These are phyloP conservation scores for Diaporthe citriasiana DNA, from an alignment of 2,329 filamentous ascomycete species.

Conservation along the genomic window DNA sequence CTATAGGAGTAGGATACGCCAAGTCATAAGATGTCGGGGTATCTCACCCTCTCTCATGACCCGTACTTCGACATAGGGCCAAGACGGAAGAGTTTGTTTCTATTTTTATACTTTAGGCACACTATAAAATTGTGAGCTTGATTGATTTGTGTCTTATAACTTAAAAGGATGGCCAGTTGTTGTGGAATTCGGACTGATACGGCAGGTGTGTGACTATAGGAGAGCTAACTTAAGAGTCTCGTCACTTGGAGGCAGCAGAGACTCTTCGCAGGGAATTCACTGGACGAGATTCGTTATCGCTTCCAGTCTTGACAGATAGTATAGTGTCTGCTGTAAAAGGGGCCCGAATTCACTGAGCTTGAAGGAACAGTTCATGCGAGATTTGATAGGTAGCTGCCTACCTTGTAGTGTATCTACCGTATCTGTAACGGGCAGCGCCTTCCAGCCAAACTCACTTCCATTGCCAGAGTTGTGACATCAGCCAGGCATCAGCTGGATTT, in stretches of 20 bases:
- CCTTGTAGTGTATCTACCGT: background rate
- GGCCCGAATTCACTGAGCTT: rapidly evolving
- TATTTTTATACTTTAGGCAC: background rate
- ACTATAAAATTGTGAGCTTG: no score
- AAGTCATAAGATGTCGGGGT: no score
- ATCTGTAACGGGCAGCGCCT: background rate
- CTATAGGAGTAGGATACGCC: no score
- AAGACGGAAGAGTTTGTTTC: background rate
- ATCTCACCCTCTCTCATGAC: no score
- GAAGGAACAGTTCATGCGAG: background rate
- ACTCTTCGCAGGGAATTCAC: background rate
- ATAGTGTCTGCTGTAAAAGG: no score
- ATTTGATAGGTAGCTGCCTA: background rate
- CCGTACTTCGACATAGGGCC: no score
- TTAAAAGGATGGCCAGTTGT: background rate
- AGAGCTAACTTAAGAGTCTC: background rate
- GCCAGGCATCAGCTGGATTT: background rate
- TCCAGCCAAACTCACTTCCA: background rate
- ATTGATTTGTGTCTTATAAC: background rate
- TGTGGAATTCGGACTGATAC: background rate
- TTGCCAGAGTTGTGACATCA: background rate
- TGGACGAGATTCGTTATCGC: background rate
- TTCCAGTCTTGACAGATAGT: background rate
- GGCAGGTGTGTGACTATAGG: background rate
- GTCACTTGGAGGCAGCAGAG: background rate